Base-by-base conservation (phyloP, 2,329 filamentous ascomycete species). In the Fusarium humuli region DNA sequence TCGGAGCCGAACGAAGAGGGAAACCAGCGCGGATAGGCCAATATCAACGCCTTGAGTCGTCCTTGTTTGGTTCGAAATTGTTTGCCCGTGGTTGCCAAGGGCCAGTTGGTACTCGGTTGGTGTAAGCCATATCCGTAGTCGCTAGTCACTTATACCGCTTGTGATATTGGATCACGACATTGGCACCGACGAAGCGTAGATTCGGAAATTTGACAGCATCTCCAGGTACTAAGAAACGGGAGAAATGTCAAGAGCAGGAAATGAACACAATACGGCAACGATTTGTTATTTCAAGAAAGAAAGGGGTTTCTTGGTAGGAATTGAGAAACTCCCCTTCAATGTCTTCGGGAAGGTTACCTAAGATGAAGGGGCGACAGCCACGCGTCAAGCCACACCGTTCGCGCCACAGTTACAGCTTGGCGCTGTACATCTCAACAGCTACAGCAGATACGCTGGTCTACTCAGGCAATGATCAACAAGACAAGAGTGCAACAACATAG, bases 381-480 rank as follows among this genome's bases (percentile, higher is more conserved):
- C 63, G 67, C 67, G 58, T 65, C 58, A 71, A 70, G 71, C 61
- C 63, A 69, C 66, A 71, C 13, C 25, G 18, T 7, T 27, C 10
- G 37, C 49, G 57, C 67, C 48, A 70, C 67, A 67, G 18, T 13
- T 16, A 18, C 29, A 12, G 12, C 22, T 32, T n/a, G 22, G 52
- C 48, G 53, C 53, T 42, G 41, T 48, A 59, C 23, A 42, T 48
- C 30, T 18, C 23, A 27, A 23, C 47, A 47, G 55, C n/a, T 32
- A 58, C 41, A 44, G 32, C 50, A 40, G 44, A 46, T 30, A 34
- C 34, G 44, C 27, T 46, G 34, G 47, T 25, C 29, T 27, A 42
- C 25, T 29, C 55, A 46, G 44, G 55, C 22, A 67, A 55, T 62
- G 71, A 73, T 73, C 71, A 68, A 60, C 62, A 65, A 37, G 46